Base-by-base conservation (phyloP, 495 filamentous ascomycete species). In the Hyphodiscus hymeniophilus region DNA sequence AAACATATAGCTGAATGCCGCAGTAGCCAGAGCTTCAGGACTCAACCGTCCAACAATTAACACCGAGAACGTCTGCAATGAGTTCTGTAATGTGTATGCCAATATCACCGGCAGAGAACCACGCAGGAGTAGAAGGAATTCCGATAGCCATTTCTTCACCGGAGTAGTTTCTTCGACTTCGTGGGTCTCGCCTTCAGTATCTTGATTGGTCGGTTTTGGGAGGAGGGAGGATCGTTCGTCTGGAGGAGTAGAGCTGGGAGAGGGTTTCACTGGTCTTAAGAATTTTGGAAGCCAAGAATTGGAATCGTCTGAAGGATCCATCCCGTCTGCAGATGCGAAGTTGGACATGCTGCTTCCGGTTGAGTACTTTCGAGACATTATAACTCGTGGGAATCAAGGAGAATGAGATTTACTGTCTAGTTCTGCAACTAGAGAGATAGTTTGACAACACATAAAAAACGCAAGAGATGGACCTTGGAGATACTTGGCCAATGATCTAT, bases 1-100 rank as follows among this genome's bases (percentile, higher is more conserved):
- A 52, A 95, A 96, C 90, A 95, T 90, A 66, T 91, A 87, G 0
- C 84, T 84, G 64, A 95, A 95, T 7, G 90, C 89, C 5, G 85
- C 83, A 0, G 85, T 85, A 1, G 89, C 84, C 7, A 96, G 69
- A 16, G 87, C 79, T 61, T 91, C 80, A 0, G 90, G 85, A 1
- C 83, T 88, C 7, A 87, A 69, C 8, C 87, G 79, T 17, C 90
- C 90, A 16, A 88, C 87, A 13, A 95, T 82, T 24, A 95, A 65
- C 4, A 95, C 85, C 0, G 89, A 92, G 16, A 85, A 61, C 0
- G 89, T 94, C 62, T 95, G 89, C 0, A 95, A 70, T 13, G 84
- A 89, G 62, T 89, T 95, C 59, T 95, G 89, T 5, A 95, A 74
- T 0, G 84, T 81, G 62, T 95, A 95, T 42, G 89, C 89, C 3